These are phyloP conservation scores for Hypoxylon sp. DNA, from an alignment of 2,329 filamentous ascomycete species.

Conservation along the genomic window DNA sequence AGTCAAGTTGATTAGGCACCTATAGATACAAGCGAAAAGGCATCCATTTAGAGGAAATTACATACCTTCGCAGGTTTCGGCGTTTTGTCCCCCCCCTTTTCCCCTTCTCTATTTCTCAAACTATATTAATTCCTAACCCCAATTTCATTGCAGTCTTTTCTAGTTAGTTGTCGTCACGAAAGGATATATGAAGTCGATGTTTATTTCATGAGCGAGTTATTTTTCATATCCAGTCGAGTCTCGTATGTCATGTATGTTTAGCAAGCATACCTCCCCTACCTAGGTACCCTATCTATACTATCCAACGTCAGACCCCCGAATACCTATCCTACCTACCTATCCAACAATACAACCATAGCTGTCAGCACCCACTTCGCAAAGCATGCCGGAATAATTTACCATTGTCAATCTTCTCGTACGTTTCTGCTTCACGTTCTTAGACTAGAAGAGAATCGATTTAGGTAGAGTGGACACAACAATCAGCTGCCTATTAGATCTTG, in stretches of 20 bases:
- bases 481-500: background rate
- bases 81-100: background rate
- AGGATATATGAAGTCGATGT: background rate
- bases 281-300: background rate
- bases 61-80: background rate
- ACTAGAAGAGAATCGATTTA: background rate
- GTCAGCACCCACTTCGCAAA: background rate
- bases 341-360: background rate
- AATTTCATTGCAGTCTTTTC: background rate
- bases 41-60: background rate
- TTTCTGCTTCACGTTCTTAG: background rate
- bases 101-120: background rate
- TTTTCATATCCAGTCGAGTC: conserved; percentile 1
- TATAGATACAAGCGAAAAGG: background rate
- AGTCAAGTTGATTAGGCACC: background rate
- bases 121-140: background rate
- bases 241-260: background rate
- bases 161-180: background rate
- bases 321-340: background rate
- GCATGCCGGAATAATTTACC: background rate
- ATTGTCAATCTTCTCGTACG: background rate
- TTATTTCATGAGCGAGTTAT: background rate
- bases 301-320: background rate
- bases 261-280: background rate
- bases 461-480: background rate